Base-by-base conservation (phyloP, 306 rosid genomes). In the Medicago truncatula region DNA sequence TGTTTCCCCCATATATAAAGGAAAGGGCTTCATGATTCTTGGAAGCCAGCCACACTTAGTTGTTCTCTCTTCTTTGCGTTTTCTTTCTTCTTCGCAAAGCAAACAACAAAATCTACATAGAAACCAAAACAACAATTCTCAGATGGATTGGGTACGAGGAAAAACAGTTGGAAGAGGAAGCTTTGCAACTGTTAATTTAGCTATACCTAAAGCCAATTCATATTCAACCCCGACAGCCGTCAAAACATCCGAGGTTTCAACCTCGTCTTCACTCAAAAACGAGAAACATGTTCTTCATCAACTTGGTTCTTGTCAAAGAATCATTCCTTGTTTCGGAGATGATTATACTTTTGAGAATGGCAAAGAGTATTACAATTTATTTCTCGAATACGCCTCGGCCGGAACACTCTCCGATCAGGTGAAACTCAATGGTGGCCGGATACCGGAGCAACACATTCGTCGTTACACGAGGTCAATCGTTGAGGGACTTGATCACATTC, bases 121-220 rank as follows among this genome's bases (percentile, higher is more conserved):
- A 28, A 60, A 11, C 66, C 6, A 34, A 14, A 9, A 20, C 64
- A 61, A 31, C 17, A 54, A 8, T 17, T 17, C 9, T 53, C 7
- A 23, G 31, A 92, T 96, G 99, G 90, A 86, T 66, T 96, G 98
- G 99, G 36, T 83, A 84, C 91, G 99, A 58, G 97, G 99, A 31
- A 67, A 86, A 12, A 69, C 82, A 1, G 50, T 96, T 41, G 99
- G 99, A 5, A 59, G 84, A 52, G 99, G 99, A 4, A 92, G 90
- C 73, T 96, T 96, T n/a, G 96, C 93, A 3, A 87, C 91, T 0
- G 84, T 96, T 68, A 73, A 56, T 82, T 59, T 87, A 25, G 93
- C 3, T 28, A 28, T 28, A 28, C 4, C 31, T 50, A 80, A 52
- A 15, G 57, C 4, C 2, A 25, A 10, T 0, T 65, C 70, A 0